phyloP scores from a whole-genome alignment of 768 basidiomycete genomes.

The Astraeus odoratus region DNA sequence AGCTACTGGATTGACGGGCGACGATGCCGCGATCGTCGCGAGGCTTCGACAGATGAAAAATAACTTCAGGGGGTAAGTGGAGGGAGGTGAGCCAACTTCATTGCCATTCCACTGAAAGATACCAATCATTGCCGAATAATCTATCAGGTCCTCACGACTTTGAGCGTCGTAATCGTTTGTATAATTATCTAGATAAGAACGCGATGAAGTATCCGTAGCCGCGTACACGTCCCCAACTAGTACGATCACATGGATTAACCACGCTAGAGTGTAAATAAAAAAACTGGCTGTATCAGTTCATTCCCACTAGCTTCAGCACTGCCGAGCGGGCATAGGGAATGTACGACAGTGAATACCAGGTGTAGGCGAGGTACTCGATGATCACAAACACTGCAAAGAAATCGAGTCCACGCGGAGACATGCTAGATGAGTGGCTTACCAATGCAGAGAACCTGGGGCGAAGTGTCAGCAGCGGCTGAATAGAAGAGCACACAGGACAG shows the following conservation, averaged over 20 bases:
- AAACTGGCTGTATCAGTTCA: slow-evolving; percentile 17
- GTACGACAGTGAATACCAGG: slow-evolving; percentile 84
- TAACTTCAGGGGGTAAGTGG: slow-evolving; percentile 56
- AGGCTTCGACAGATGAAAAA: slow-evolving; percentile 81
- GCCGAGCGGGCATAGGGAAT: slow-evolving; percentile 86
- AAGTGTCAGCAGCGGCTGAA: neutral
- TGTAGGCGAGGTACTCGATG: slow-evolving; percentile 85
- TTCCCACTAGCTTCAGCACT: slow-evolving; percentile 57
- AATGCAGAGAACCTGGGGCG: slow-evolving; percentile 54
- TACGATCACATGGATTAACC: no score
- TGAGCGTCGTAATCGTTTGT: no score
- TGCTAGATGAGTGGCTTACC: slow-evolving; percentile 30
- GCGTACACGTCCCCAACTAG: no score
- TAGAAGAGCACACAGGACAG: slow-evolving; percentile 6
- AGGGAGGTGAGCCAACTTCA: slow-evolving; percentile 1
- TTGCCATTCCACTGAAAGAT: no score
- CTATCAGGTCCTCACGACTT: neutral
- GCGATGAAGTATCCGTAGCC: no score
- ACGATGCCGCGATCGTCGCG: slow-evolving; percentile 59
- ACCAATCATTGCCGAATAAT: neutral
- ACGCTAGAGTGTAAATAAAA: slow-evolving; percentile 1
- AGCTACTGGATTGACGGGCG: slow-evolving; percentile 35
- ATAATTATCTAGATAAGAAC: no score
- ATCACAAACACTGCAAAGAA: slow-evolving; percentile 70
- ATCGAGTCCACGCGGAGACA: neutral